These are phyloP conservation scores for Naganishia sp. DNA, from an alignment of 1,284 basidiomycete genomes.

Conservation along the genomic window DNA sequence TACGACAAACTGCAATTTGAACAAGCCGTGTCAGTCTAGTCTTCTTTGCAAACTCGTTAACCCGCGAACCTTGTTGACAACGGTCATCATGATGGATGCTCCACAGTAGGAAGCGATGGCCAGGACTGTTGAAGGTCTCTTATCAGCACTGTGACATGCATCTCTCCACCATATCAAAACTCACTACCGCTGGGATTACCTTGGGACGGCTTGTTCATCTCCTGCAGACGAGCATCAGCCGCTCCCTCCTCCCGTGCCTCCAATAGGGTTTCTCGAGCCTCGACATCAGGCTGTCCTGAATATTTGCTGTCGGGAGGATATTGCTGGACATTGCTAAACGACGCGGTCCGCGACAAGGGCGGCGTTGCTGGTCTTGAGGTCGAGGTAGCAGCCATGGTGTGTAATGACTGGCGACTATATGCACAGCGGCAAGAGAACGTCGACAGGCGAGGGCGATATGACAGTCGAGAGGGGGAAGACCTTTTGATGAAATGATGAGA, in stretches of 20 bases:
- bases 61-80: constrained; percentile 82
- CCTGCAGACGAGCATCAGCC: constrained; percentile 25
- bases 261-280: constrained; percentile 16
- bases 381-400: constrained; percentile 4
- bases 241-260: constrained; percentile 26
- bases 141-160: background rate
- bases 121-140: constrained; percentile 57
- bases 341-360: constrained; percentile 21
- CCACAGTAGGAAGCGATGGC: constrained; percentile 88
- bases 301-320: constrained; percentile 25
- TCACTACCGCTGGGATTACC: constrained; percentile 15
- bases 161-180: background rate
- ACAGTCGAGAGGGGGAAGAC: background rate
- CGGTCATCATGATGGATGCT: constrained; percentile 95
- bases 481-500: background rate
- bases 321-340: constrained; percentile 23
- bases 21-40: constrained; percentile 16
- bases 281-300: constrained; percentile 25
- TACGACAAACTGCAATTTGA: constrained; percentile 74
- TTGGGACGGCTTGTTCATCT: constrained; percentile 21
- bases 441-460: background rate
- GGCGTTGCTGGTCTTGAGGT: constrained; percentile 19
- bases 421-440: constrained; percentile 5
- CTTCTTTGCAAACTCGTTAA: background rate
- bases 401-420: background rate